phyloP scores from a whole-genome alignment of 768 basidiomycete species.

The Hydnomerulius pinastri region DNA sequence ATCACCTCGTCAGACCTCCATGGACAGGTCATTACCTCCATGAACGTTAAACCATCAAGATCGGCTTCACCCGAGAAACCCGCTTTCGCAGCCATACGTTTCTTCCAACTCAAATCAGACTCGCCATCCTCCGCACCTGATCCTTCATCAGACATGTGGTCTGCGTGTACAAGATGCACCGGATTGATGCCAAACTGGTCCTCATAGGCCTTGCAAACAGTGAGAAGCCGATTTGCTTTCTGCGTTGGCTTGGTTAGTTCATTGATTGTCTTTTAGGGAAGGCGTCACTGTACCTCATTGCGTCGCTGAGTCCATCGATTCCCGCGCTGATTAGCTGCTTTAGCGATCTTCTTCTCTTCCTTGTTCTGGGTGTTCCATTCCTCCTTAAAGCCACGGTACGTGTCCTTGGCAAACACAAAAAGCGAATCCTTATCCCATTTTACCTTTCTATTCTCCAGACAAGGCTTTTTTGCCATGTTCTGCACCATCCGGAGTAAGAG shows the following conservation, averaged over 20 bases:
- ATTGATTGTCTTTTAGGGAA: background rate
- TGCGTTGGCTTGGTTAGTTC: background rate
- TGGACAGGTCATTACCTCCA: background rate
- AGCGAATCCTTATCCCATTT: background rate
- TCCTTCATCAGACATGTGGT: slow-evolving; percentile 8
- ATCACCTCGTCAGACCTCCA: slow-evolving; percentile 4
- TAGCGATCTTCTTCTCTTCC: background rate
- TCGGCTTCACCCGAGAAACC: background rate
- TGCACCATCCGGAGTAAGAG: too few species aligned
- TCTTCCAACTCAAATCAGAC: background rate
- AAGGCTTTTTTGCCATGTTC: too few species aligned
- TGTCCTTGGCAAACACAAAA: background rate
- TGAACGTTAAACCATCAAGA: background rate
- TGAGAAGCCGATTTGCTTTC: background rate
- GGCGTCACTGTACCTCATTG: background rate
- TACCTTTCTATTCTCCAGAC: background rate
- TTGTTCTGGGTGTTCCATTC: background rate
- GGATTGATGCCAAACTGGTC: slow-evolving; percentile 3
- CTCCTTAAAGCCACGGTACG: background rate
- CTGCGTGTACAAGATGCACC: background rate
- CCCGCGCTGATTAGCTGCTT: background rate
- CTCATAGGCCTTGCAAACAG: background rate
- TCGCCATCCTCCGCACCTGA: slow-evolving; percentile 7
- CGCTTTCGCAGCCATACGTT: background rate
- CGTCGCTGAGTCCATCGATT: background rate